These are phyloP conservation scores for Cunninghamia lanceolata DNA, from an alignment of 75 land plant genomes.

Conservation along the genomic window DNA sequence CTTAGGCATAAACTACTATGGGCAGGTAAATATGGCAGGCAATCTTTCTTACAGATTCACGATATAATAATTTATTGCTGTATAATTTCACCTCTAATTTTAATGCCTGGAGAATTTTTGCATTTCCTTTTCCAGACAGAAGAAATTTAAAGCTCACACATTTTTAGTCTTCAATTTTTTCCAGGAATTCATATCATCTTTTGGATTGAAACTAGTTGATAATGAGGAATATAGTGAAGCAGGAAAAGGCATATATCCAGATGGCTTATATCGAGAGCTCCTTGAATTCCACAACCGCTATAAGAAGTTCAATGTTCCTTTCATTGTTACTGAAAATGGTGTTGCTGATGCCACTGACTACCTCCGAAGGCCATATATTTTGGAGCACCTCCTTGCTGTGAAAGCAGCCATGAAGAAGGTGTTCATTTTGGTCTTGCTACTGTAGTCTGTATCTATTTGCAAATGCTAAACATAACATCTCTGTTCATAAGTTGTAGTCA, in stretches of 20 bases:
- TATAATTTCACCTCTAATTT: neutral
- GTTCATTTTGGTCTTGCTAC: neutral
- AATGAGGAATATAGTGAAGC: constrained; percentile 97
- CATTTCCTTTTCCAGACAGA: neutral
- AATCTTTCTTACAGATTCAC: neutral
- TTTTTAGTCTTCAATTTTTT: neutral
- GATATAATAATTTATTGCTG: neutral
- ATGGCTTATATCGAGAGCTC: constrained; percentile 86
- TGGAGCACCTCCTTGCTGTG: constrained; percentile 91
- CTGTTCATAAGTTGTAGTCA: neutral
- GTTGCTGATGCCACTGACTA: constrained; percentile 90
- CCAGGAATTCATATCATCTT: constrained; percentile 85
- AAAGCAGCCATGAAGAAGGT: constrained; percentile 91
- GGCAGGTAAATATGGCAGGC: constrained; percentile 62
- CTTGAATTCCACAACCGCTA: constrained; percentile 90
- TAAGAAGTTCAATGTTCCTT: constrained; percentile 75
- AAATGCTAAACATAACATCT: neutral
- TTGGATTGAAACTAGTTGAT: constrained; percentile 85
- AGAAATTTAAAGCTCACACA: neutral
- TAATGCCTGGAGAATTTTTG: neutral
- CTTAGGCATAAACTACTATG: constrained; percentile 96
- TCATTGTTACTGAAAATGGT: constrained; percentile 95
- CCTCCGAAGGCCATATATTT: constrained; percentile 84
- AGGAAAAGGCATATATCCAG: constrained; percentile 95
- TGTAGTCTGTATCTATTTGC: neutral